Evolutionary conservation across 768 basidiomycete species (phyloP).

Genomic region (Boletellus ananiceps): DNA sequence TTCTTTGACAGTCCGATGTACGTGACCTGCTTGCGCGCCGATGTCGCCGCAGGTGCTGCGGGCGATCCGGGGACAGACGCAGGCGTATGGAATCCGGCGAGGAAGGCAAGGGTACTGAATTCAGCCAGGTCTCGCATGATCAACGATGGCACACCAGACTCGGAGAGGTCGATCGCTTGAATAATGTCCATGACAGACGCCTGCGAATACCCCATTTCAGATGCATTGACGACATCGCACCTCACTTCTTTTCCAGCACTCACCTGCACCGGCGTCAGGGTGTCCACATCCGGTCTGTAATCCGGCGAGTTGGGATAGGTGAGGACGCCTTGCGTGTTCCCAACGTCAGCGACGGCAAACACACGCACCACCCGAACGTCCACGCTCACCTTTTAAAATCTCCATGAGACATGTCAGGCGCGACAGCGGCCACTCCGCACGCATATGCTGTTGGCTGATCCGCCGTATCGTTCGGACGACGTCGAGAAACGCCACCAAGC

Average conservation of each 20-base stretch:
- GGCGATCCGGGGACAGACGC: slow-evolving; percentile 10
- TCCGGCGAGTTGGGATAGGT: slow-evolving; percentile 82
- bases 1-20: slow-evolving; percentile 90
- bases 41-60: slow-evolving; percentile 2
- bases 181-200: slow-evolving; percentile 69
- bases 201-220: slow-evolving; percentile 34
- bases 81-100: slow-evolving; percentile 52
- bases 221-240: slow-evolving; percentile 11
- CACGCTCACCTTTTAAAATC: slow-evolving; percentile 63
- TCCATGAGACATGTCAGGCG: slow-evolving; percentile 65
- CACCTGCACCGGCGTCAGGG: slow-evolving; percentile 76
- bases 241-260: slow-evolving; percentile 2
- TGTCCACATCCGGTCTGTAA: slow-evolving; percentile 84
- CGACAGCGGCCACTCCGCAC: slow-evolving; percentile 59
- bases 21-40: slow-evolving; percentile 63
- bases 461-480: slow-evolving; percentile 59
- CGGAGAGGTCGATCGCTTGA: slow-evolving; percentile 58
- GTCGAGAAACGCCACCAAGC: slow-evolving; percentile 75
- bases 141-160: slow-evolving; percentile 60
- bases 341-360: not conserved
- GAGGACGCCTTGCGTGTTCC: slow-evolving; percentile 48
- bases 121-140: slow-evolving; percentile 83
- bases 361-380: not conserved
- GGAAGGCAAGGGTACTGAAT: slow-evolving; percentile 82
- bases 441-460: slow-evolving; percentile 43